A percentile compares a stretch with the other conserved stretches of the same genome.
Conservation (phyloP, 306 rosid species). For the Cicer yamashitae region DNA sequence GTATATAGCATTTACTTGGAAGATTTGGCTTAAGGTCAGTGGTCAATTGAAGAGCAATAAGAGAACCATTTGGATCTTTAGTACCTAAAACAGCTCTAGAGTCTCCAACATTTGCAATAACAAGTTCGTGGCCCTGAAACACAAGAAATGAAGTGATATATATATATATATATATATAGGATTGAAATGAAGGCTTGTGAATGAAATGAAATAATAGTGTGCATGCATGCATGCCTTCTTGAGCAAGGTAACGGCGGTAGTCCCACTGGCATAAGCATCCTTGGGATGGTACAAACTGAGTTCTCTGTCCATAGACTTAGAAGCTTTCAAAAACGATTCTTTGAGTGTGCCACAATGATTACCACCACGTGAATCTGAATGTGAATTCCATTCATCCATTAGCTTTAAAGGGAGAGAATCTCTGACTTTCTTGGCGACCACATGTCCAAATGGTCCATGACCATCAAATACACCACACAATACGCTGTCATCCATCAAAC, state of each 20-base stretch:
- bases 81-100: slow-evolving; percentile 74
- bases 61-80: slow-evolving; percentile 55
- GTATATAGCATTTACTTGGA: slow-evolving; percentile 54
- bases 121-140: slow-evolving; percentile 67
- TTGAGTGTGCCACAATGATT: slow-evolving; percentile 36
- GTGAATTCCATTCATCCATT: slow-evolving; percentile 63
- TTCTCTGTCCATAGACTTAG: slow-evolving; percentile 77
- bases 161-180: too few relatives aligned
- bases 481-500: slow-evolving; percentile 53
- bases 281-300: slow-evolving; percentile 66
- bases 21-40: slow-evolving; percentile 83
- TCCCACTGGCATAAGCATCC: slow-evolving; percentile 78
- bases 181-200: too few relatives aligned
- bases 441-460: slow-evolving; percentile 90
- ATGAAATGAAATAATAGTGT: neutral
- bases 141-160: neutral
- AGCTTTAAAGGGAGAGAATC: slow-evolving; percentile 79
- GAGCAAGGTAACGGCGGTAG: slow-evolving; percentile 79
- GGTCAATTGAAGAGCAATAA: slow-evolving; percentile 73
- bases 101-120: slow-evolving; percentile 65
- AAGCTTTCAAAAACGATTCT: slow-evolving; percentile 69
- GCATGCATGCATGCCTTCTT: slow-evolving; percentile 60
- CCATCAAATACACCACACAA: slow-evolving; percentile 96
- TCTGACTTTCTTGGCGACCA: slow-evolving; percentile 81
- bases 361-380: neutral